phyloP scores from a whole-genome alignment of 2,329 filamentous ascomycete species.

The Ophiosphaerella herpotricha region DNA sequence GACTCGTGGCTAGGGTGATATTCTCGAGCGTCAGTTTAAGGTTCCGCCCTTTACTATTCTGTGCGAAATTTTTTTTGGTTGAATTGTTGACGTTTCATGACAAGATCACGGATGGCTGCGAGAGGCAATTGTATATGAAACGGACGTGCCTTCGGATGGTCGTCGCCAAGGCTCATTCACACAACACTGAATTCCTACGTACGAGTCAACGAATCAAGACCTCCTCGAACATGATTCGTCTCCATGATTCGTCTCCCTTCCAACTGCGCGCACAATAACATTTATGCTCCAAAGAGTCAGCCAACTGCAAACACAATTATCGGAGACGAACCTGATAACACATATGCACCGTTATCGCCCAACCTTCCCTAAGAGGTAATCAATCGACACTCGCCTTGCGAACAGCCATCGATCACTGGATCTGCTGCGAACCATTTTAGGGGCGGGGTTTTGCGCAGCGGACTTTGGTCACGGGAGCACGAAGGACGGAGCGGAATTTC shows the following conservation, averaged over 20 bases:
- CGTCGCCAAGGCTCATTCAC: slow-evolving; percentile 12
- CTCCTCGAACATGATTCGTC: neutral
- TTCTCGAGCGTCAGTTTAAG: no score
- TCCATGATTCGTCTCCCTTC: neutral
- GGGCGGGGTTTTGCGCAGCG: slow-evolving; percentile 17
- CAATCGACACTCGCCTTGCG: slow-evolving; percentile 10
- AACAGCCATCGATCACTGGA: slow-evolving; percentile 37
- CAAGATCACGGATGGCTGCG: neutral
- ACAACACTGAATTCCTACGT: neutral
- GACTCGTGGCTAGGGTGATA: no score
- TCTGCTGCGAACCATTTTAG: slow-evolving; percentile 39
- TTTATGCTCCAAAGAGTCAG: no score
- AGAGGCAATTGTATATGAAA: no score
- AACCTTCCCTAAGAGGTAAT: slow-evolving; percentile 33
- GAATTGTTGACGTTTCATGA: neutral
- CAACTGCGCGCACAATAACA: no score
- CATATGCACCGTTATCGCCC: neutral
- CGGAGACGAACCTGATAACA: neutral
- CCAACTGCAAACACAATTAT: neutral
- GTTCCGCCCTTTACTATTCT: neutral
- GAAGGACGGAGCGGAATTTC: neutral
- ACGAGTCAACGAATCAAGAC: slow-evolving; percentile 6
- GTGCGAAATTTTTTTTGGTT: no score
- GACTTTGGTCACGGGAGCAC: slow-evolving; percentile 19
- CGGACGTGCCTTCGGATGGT: neutral